Evolutionary conservation across 2,329 filamentous ascomycete genomes (phyloP), one percentile per base, ranked within the genome.

Genomic region (Phyllosticta capitalensis): DNA sequence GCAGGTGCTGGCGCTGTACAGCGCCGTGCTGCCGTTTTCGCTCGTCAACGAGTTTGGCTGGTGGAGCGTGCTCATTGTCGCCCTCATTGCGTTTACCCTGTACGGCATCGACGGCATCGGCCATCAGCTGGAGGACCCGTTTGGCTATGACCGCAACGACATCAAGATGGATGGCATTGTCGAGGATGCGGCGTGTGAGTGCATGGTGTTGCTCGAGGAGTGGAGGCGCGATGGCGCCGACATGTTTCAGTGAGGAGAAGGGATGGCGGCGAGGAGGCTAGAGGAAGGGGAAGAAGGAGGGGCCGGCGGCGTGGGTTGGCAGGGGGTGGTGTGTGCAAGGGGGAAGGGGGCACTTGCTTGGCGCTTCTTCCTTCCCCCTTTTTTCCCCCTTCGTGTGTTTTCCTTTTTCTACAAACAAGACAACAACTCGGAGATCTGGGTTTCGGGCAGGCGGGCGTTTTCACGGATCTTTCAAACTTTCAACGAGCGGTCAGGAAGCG

Each of bases 151-250:
- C 63, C 78, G 80, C 66, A 85, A 85, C 60, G 83, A 86, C 67
- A 86, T 87, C 70, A 85, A 85, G 67, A 84, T 86, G 78, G 83
- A 86, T 68, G 82, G 81, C 3, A 81, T 86, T 55, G 80, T 83
- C 2, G 82, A 84, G 63, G 84, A 87, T 67, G 74, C 82, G 51
- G 73, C 81, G 61, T 75, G 75, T 48, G 83, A 86, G 69, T 77
- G 83, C 19, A 77, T 78, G 63, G 82, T 83, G 6, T 69, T 85
- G 65, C 66, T 86, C 22, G 76, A 78, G 14, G 83, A 84, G 67
- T 86, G 83, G 83, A 76, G 75, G 64, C 53, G 72, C 63, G 33
- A 68, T 21, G 52, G 51, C 22, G 19, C 45, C 3, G 45, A 49
- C 9, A 55, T 59, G 45, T 59, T 59, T 20, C 58, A 59, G 28